Percentiles rank a stretch among this genome's conserved stretches.
phyloP scores from a whole-genome alignment of 139 green algal genomes.

The Penium margaritaceum region DNA sequence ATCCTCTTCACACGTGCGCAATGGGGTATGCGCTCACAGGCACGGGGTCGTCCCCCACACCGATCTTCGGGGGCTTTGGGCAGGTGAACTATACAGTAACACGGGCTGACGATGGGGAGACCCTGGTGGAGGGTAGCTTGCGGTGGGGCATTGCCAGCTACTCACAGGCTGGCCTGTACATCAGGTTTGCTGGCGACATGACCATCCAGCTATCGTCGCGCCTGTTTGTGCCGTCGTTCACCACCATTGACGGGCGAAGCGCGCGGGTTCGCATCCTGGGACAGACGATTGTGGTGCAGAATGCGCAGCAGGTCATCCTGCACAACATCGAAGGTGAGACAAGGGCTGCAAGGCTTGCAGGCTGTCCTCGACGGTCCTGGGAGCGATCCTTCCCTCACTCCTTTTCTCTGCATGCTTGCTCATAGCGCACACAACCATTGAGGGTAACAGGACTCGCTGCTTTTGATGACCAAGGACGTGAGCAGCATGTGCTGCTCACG shows the following conservation, averaged over 20 bases:
- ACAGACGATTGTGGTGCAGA: background rate
- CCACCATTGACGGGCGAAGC: conserved; percentile 12
- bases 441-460: too few relatives aligned
- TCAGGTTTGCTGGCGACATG: conserved; percentile 2
- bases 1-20: conserved; percentile 15
- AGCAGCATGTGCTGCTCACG: too few relatives aligned
- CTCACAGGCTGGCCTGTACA: background rate
- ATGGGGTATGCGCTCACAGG: background rate
- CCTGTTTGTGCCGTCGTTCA: background rate
- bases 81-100: background rate
- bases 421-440: too few relatives aligned
- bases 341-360: background rate
- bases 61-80: background rate
- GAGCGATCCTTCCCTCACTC: too few relatives aligned
- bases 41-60: background rate
- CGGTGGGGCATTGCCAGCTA: conserved; percentile 6
- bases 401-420: too few relatives aligned
- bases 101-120: background rate
- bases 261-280: background rate
- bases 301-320: background rate
- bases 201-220: background rate
- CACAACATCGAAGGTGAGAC: conserved; percentile 17
- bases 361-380: too few relatives aligned
- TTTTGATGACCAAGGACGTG: too few relatives aligned
- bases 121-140: background rate